These are phyloP conservation scores for Colletotrichum simmondsii DNA, from an alignment of 2,329 filamentous ascomycete genomes.

Conservation along the genomic window DNA sequence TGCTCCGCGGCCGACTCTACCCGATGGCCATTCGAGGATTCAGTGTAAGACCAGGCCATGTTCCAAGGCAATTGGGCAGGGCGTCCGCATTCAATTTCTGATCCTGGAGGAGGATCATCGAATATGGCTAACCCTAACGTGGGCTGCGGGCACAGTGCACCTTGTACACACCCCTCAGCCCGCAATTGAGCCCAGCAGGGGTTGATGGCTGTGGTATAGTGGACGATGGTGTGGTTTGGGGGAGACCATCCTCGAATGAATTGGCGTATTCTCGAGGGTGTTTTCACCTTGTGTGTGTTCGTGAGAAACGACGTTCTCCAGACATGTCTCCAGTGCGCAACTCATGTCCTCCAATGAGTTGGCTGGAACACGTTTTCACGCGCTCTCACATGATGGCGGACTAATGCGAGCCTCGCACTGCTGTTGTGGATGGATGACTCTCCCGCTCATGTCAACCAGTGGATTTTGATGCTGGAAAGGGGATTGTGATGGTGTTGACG, in stretches of 20 bases:
- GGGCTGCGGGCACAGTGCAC: slow-evolving; percentile 28
- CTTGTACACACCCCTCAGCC: slow-evolving; percentile 13
- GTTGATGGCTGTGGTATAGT: slow-evolving; percentile 1
- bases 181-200: neutral
- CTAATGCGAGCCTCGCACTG: slow-evolving; percentile 33
- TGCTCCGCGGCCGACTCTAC: slow-evolving; percentile 26
- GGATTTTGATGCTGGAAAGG: neutral
- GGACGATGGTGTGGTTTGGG: slow-evolving; percentile 13
- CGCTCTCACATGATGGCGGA: slow-evolving; percentile 34
- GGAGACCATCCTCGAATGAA: neutral
- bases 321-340: slow-evolving; percentile 17
- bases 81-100: slow-evolving; percentile 29
- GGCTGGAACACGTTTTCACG: slow-evolving; percentile 13
- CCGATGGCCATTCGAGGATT: slow-evolving; percentile 11
- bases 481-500: neutral
- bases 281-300: neutral
- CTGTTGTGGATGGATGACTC: slow-evolving; percentile 28
- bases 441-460: slow-evolving; percentile 22
- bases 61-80: slow-evolving; percentile 29
- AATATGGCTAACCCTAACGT: slow-evolving; percentile 19
- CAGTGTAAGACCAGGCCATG: neutral
- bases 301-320: neutral
- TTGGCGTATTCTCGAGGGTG: neutral
- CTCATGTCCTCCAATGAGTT: slow-evolving; percentile 18
- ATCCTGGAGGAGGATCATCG: slow-evolving; percentile 33